Evolutionary conservation across 306 rosid genomes (phyloP), one percentile per base, ranked within the genome.

Genomic region (Pueraria montana): DNA sequence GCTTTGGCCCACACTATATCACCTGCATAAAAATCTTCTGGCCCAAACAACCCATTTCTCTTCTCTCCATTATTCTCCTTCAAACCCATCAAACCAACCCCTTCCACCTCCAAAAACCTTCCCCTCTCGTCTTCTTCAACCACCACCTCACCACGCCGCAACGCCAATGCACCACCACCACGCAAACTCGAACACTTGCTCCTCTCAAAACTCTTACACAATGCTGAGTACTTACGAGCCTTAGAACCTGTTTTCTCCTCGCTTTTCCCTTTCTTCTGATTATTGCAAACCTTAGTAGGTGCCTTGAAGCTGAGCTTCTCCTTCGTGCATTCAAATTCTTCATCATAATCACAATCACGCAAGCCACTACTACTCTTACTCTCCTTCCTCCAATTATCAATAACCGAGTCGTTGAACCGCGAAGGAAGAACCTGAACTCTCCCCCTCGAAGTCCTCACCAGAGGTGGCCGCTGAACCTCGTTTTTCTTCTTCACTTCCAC

Each of bases 1-100:
- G 99, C 92, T 89, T 91, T 96, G 46, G 99, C 99, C 99, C 99
- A 96, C 81, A 96, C 98, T 83, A 90, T 89, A 69, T 96, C 99
- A 46, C 97, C 90, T 0, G 97, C 93, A 80, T 96, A 94, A 82
- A 96, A 96, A 78, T 96, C 95, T 82, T 94, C 99, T 0, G 98
- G 99, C 61, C 99, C 99, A 83, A 85, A 96, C 18, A 86, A 71
- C 53, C 91, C 94, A 45, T 86, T 89, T 80, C 77, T 86, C 82
- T 85, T 87, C 79, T 70, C 82, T 20, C 14, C 83, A 79, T 76
- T 86, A 18, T 53, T 53, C 62, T 75, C 82, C 76, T 76, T 81
- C 38, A 49, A 58, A 81, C 48, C 83, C 56, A 68, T 66, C 66
- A 89, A 48, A 62, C 87, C 91, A 78, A 76, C 87, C 24, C 32